Evolutionary conservation across 106 monocot genomes (phyloP), one percentile per base, ranked within the genome.

Genomic region (Allium fistulosum): DNA sequence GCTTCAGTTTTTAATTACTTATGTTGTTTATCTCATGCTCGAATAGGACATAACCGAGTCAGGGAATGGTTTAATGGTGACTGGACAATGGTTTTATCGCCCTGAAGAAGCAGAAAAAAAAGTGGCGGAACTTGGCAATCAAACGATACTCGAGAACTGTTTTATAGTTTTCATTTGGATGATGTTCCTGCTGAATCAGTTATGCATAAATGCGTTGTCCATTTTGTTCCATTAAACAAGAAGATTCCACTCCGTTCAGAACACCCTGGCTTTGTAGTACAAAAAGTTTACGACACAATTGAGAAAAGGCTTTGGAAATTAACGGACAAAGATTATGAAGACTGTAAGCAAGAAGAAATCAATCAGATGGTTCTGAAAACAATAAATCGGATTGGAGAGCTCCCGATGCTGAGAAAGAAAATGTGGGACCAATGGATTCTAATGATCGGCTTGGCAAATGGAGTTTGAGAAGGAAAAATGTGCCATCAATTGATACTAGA

Each of bases 151-250:
- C 71, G 97, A 65, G 93, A 93, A 63, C 78, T 99, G 7, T 92
- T 92, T 70, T 99, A 99, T 58, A 99, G 97, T 74, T 93, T 92
- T 53, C 97, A 99, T 79, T 78, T 84, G 17, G 97, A 99, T 69
- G 84, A 93, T 10, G 97, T 99, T 4, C 97, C 97, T 26, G 93
- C 92, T 22, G 97, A 99, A 82, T 89, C 92, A 12, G 97, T 93
- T 18, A 99, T 99, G 92, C 97, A 99, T 68, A 82, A 83, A 52
- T 99, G 97, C 50, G 85, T 99, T 10, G 97, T 93, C n/a, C 92
- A 99, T 79, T 99, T 99, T 75, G 74, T 99, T 66, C 97, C 97
- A 10, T 66, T 79, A 48, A 63, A 84, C 79, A 99, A 99, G 76
- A 82, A 93, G 75, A 50, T 92, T 3, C 97, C 97, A 63, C 10